Conservation (phyloP, 306 rosid genomes). For the cucumber (Cucumis sativus) region DNA sequence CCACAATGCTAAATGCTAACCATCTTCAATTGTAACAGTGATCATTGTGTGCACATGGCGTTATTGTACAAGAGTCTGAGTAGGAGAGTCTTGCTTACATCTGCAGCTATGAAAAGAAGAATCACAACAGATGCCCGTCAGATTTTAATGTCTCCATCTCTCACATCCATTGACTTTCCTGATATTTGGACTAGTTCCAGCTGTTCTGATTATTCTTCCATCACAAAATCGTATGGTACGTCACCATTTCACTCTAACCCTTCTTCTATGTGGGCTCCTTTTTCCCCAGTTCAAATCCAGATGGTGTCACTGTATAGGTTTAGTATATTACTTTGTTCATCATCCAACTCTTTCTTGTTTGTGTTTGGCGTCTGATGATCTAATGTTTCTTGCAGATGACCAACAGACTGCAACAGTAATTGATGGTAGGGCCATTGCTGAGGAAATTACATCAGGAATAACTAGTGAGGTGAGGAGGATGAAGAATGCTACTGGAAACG, state of each 20-base stretch:
- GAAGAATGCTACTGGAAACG: constrained; percentile 49
- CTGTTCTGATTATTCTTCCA: constrained; percentile 16
- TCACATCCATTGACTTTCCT: constrained; percentile 58
- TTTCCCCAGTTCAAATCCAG: not conserved
- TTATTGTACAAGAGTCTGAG: constrained; percentile 25
- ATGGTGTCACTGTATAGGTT: not conserved
- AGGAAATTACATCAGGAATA: constrained; percentile 48
- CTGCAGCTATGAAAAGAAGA: constrained; percentile 27
- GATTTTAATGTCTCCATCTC: constrained; percentile 62
- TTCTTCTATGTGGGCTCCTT: not conserved
- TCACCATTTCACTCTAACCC: not conserved
- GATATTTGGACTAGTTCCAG: constrained; percentile 47
- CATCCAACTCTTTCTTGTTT: not conserved
- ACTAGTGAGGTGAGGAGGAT: constrained; percentile 64
- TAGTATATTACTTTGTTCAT: not conserved
- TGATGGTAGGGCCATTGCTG: constrained; percentile 59
- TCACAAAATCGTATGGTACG: constrained; percentile 27
- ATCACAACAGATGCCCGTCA: constrained; percentile 17
- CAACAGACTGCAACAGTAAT: constrained; percentile 35
- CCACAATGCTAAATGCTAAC: not conserved
- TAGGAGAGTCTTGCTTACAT: constrained; percentile 18
- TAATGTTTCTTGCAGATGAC: constrained; percentile 28
- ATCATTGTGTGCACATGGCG: constrained; percentile 27
- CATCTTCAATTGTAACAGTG: not conserved
- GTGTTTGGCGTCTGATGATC: constrained; percentile 1